Percentiles rank a stretch among this genome's conserved stretches.
Evolutionary conservation across 2,329 filamentous ascomycete species (phyloP).

Genomic region (Cercospora zeina): DNA sequence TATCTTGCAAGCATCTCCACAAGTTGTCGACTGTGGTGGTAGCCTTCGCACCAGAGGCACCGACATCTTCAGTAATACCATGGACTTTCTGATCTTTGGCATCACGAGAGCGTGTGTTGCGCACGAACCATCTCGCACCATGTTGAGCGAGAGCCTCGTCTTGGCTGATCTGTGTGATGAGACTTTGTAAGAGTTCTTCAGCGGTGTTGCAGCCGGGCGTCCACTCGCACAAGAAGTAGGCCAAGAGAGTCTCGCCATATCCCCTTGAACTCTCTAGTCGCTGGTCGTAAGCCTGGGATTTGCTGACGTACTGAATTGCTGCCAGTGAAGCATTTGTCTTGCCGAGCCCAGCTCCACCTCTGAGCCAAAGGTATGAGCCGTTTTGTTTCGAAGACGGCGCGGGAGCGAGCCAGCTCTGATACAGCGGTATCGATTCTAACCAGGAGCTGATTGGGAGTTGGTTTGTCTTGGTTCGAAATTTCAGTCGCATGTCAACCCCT

Average conservation of each 20-base stretch:
- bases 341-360: background rate
- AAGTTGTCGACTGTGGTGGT: background rate
- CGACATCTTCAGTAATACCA: background rate
- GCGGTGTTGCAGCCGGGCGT: background rate
- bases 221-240: background rate
- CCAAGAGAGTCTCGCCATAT: background rate
- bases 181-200: background rate
- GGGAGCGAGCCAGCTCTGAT: background rate
- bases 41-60: background rate
- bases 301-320: background rate
- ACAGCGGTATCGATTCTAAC: background rate
- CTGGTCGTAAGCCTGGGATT: background rate
- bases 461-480: background rate
- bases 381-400: background rate
- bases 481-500: background rate
- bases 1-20: background rate
- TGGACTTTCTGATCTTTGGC: background rate
- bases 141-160: background rate
- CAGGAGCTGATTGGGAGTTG: background rate
- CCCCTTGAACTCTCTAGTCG: background rate
- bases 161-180: background rate
- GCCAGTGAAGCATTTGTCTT: background rate
- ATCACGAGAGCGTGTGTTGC: background rate
- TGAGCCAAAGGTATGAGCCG: background rate
- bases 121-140: background rate